A percentile compares a stretch with the other conserved stretches of the same genome.
phyloP scores from a whole-genome alignment of 1,284 basidiomycete species.

The Porogramme epimiltina region DNA sequence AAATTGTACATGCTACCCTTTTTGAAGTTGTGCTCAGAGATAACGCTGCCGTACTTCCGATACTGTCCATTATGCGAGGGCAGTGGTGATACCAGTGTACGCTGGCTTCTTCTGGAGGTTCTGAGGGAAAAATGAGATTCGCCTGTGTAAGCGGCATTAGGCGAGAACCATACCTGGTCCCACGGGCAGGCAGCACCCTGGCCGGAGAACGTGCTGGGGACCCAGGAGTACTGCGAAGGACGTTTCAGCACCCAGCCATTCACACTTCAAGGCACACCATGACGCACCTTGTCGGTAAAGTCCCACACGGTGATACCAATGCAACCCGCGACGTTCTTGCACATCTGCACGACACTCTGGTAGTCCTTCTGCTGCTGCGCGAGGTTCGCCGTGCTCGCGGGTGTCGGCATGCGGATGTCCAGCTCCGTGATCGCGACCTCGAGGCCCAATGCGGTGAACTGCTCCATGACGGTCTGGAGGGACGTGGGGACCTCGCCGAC shows the following conservation, averaged over 20 bases:
- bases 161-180: constrained; percentile 26
- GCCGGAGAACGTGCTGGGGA: constrained; percentile 35
- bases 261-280: not conserved
- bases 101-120: constrained; percentile 30
- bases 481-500: constrained; percentile 46
- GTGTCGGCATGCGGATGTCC: constrained; percentile 53
- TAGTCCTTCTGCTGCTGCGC: constrained; percentile 53
- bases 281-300: constrained; percentile 40
- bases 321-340: constrained; percentile 43
- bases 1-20: constrained; percentile 2
- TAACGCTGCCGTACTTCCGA: no score
- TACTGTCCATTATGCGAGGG: constrained; percentile 7
- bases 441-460: constrained; percentile 51
- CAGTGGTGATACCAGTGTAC: constrained; percentile 27
- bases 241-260: not conserved
- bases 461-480: constrained; percentile 42
- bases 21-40: not conserved
- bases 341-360: constrained; percentile 45
- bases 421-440: constrained; percentile 60
- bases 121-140: constrained; percentile 7
- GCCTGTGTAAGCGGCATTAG: not conserved
- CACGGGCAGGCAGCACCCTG: constrained; percentile 38
- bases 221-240: constrained; percentile 34
- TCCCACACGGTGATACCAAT: constrained; percentile 53
- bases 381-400: constrained; percentile 45